Evolutionary conservation across 2,329 filamentous ascomycete genomes (phyloP).

Genomic region (Plectosphaerella sp.): DNA sequence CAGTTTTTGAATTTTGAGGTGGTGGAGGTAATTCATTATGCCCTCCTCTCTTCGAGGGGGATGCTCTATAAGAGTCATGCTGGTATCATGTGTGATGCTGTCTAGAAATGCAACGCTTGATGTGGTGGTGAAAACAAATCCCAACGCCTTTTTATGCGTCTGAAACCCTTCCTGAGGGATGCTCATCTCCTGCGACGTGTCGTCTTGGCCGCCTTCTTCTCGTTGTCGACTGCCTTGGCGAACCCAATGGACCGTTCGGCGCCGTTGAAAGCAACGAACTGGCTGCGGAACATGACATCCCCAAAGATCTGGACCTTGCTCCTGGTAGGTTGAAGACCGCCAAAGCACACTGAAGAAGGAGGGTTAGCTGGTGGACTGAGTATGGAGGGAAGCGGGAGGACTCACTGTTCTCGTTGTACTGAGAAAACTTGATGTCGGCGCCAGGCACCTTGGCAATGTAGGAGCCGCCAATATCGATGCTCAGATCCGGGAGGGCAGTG

Average conservation of each 20-base stretch:
- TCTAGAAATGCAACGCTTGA: no score
- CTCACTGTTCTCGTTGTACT: slow-evolving; percentile 46
- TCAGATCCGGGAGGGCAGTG: slow-evolving; percentile 39
- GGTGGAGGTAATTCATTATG: no score
- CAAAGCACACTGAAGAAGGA: slow-evolving; percentile 51
- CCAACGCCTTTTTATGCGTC: no score
- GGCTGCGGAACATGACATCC: slow-evolving; percentile 58
- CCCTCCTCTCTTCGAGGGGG: no score
- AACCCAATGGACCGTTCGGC: slow-evolving; percentile 51
- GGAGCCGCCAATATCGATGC: slow-evolving; percentile 50
- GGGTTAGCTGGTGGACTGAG: not conserved
- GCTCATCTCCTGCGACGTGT: no score
- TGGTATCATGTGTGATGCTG: no score
- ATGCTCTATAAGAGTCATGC: no score
- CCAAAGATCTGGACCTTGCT: slow-evolving; percentile 57
- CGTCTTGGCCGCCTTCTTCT: no score
- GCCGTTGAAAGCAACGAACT: slow-evolving; percentile 54
- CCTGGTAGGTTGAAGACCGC: slow-evolving; percentile 59
- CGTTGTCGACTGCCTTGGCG: slow-evolving; percentile 20
- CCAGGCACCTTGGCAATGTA: slow-evolving; percentile 55
- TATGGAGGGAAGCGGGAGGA: slow-evolving; percentile 7
- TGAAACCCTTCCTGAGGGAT: no score
- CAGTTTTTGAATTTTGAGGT: no score
- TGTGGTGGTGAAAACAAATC: no score
- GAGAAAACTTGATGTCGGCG: slow-evolving; percentile 47